Evolutionary conservation across 345 rosid genomes (phyloP), one percentile per base, ranked within the genome.

Genomic region (Hibiscus syriacus): DNA sequence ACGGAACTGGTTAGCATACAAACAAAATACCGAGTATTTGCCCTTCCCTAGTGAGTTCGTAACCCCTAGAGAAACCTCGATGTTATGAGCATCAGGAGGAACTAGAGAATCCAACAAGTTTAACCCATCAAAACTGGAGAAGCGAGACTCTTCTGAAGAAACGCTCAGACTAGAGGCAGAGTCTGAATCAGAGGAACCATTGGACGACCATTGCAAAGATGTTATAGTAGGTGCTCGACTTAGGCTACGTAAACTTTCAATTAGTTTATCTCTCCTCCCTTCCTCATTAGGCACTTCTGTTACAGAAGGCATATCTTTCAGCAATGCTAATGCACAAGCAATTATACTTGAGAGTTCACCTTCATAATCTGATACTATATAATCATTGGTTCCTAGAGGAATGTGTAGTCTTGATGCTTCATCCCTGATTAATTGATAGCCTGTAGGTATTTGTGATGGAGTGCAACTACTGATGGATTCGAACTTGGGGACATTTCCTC

Each of bases 341-440:
- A 94, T 94, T 57, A 91, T 67, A 75, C 98, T 94, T 9, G 99
- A 91, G 72, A 92, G 81, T 76, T 94, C 99, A 55, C 87, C 92
- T 66, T 94, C 99, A 70, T 81, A 84, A 76, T 91, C 98, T 9
- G 93, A 87, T 72, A 94, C 82, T 5, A 94, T 68, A 66, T 76
- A 81, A 52, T 77, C 68, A 67, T 83, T 82, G 32, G 72, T 78
- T 55, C 77, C 83, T 54, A 91, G 69, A 39, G 92, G 90, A 54
- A 91, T 72, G 76, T 83, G 98, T 48, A 91, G 76, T 84, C 96
- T 86, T 66, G 81, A 72, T 12, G 86, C 76, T 87, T 92, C 99
- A 69, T 94, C 97, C 11, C 70, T 76, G 67, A 91, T 85, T 70
- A 94, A 64, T 66, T 78, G 85, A 64, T 77, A 71, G 43, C 78